Evolutionary conservation across 441 rosid species (phyloP).

Genomic region (Euphorbia schlechtendalii): DNA sequence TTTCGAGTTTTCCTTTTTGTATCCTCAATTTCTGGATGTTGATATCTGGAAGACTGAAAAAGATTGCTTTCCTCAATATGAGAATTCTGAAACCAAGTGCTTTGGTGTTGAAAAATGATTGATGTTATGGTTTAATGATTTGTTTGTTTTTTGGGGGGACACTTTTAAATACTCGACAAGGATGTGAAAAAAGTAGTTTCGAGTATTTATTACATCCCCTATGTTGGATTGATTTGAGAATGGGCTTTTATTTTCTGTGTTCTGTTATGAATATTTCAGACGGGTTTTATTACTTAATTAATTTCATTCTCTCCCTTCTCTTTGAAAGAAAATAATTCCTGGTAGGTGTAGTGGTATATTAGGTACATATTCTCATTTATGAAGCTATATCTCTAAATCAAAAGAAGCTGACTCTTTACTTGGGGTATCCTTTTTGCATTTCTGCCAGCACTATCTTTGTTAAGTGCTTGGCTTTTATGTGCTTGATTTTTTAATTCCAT

Average conservation of each 20-base stretch:
- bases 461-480: not conserved
- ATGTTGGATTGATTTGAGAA: not conserved
- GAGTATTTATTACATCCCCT: not conserved
- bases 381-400: not conserved
- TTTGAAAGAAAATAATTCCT: not conserved
- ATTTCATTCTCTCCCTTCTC: too few relatives aligned
- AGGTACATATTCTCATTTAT: not conserved
- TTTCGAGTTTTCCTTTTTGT: not conserved
- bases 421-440: too few relatives aligned
- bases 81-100: not conserved
- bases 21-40: constrained; percentile 2
- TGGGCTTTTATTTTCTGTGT: not conserved
- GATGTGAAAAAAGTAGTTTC: not conserved
- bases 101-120: not conserved
- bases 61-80: not conserved
- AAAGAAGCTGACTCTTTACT: too few relatives aligned
- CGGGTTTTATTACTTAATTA: too few relatives aligned
- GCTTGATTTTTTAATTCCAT: constrained; percentile 1
- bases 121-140: not conserved
- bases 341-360: not conserved
- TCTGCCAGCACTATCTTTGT: not conserved
- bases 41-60: not conserved
- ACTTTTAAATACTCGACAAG: not conserved
- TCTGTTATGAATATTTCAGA: too few relatives aligned
- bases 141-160: not conserved